A percentile compares a stretch with the other conserved stretches of the same genome.
Evolutionary conservation across 208 protist species (phyloP).

Genomic region (Naegleria lovaniensis): DNA sequence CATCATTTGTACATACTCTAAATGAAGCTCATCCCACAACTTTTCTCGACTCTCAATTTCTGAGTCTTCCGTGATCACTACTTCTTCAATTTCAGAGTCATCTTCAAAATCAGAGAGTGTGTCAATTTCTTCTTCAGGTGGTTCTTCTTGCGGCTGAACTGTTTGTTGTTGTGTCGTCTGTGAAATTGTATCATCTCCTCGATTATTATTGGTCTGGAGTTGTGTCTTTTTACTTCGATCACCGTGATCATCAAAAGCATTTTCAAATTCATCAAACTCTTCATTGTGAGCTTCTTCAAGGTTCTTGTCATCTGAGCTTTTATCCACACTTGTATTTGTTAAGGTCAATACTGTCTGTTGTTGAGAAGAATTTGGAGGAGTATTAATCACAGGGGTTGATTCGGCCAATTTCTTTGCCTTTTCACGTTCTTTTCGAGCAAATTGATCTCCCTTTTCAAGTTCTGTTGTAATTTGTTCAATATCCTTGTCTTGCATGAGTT

Average conservation of each 20-base stretch:
- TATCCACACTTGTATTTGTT: not conserved
- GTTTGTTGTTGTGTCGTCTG: not conserved
- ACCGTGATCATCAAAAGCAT: too few species aligned
- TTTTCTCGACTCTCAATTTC: not conserved
- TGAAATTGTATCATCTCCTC: not conserved
- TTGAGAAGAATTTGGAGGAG: not conserved
- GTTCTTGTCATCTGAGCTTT: not conserved
- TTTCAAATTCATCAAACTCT: not conserved
- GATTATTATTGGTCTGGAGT: too few species aligned
- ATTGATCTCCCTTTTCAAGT: not conserved
- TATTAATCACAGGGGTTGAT: too few species aligned
- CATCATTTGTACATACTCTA: not conserved
- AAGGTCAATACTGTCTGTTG: too few species aligned
- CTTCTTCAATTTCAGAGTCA: constrained; percentile 15
- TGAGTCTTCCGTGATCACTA: not conserved
- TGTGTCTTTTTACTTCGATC: too few species aligned
- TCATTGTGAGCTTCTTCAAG: not conserved
- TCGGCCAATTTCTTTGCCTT: not conserved
- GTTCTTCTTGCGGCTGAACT: not conserved
- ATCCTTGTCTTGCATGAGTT: not conserved
- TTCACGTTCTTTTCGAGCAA: not conserved
- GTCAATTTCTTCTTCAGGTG: not conserved
- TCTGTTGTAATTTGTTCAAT: not conserved
- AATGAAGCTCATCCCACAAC: not conserved
- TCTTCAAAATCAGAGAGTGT: not conserved